A percentile compares a stretch with the other conserved stretches of the same genome.
These are phyloP conservation scores for Neckera pumila DNA, from an alignment of 225 moss, liverwort and hornwort species.

Conservation along the genomic window DNA sequence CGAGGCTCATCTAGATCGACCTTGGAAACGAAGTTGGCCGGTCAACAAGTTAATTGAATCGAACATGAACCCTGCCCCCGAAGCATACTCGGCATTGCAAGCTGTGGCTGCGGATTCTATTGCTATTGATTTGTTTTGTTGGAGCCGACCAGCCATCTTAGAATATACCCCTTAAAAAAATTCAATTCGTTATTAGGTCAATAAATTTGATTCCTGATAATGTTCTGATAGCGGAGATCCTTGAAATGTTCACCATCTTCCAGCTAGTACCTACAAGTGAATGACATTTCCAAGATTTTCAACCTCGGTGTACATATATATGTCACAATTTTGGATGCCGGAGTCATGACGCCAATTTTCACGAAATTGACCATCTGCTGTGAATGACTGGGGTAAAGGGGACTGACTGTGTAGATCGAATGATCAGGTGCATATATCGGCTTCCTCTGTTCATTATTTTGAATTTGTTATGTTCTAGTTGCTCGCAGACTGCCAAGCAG, in stretches of 20 bases:
- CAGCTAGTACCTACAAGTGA: background rate
- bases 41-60: background rate
- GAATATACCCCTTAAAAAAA: background rate
- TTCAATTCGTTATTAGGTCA: background rate
- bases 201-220: background rate
- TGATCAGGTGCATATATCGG: too few species aligned
- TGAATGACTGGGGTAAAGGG: background rate
- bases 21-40: background rate
- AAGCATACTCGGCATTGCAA: background rate
- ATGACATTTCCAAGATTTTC: background rate
- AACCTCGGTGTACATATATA: background rate
- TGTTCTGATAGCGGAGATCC: background rate
- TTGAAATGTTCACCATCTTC: background rate
- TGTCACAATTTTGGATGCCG: background rate
- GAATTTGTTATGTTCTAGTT: too few species aligned
- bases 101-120: background rate
- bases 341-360: background rate
- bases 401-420: background rate
- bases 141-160: background rate
- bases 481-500: too few species aligned
- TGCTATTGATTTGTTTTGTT: background rate
- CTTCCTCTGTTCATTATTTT: too few species aligned
- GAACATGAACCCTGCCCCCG: background rate
- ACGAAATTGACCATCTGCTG: background rate
- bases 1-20: background rate